A percentile compares a stretch with the other conserved stretches of the same genome.
phyloP scores from a whole-genome alignment of 768 basidiomycete genomes.

The Tulasnella calospora region DNA sequence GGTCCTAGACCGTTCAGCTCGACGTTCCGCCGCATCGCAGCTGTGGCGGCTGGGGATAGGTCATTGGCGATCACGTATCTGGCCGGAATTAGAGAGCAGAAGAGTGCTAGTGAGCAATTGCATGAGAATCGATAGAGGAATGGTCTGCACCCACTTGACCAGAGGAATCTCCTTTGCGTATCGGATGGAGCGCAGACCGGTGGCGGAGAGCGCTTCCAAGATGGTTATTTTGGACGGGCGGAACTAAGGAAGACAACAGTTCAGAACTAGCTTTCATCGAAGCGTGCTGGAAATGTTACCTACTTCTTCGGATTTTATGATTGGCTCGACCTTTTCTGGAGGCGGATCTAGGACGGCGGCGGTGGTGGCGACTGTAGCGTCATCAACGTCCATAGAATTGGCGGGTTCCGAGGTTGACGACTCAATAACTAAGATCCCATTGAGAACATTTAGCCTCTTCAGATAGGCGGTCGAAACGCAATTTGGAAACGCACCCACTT shows the following conservation, averaged over 20 bases:
- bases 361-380: not conserved
- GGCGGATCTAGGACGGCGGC: not conserved
- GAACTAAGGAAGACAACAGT: constrained; percentile 36
- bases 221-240: constrained; percentile 65
- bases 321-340: not conserved
- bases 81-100: constrained; percentile 25
- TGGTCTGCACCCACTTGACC: constrained; percentile 57
- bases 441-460: not conserved
- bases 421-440: not conserved
- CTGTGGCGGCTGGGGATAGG: constrained; percentile 72
- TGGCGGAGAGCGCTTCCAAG: constrained; percentile 92
- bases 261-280: not conserved
- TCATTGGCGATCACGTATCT: constrained; percentile 96
- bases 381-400: not conserved
- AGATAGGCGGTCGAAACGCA: not conserved
- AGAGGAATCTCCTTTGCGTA: constrained; percentile 96
- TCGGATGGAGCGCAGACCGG: constrained; percentile 90
- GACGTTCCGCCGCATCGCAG: constrained; percentile 81
- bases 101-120: constrained; percentile 2
- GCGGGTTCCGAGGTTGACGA: not conserved
- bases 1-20: constrained; percentile 66
- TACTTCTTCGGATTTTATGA: not conserved
- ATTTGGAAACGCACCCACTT: constrained; percentile 39
- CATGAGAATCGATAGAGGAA: constrained; percentile 4
- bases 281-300: not conserved